Evolutionary conservation across 2,329 filamentous ascomycete species (phyloP).

Genomic region (Hypomyces perniciosus): DNA sequence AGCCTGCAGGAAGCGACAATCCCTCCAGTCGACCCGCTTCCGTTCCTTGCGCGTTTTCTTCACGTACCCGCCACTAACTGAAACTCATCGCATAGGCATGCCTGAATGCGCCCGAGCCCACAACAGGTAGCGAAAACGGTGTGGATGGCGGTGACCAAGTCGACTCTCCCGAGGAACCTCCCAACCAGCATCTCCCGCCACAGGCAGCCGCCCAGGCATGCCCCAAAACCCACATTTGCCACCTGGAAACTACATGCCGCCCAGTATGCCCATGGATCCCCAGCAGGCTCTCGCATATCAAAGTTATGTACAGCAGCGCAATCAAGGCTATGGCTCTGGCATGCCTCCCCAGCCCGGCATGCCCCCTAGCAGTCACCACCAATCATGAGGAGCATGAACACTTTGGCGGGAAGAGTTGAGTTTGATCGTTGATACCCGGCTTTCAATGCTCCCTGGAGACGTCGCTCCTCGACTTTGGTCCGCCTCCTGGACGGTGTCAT

Average conservation of each 20-base stretch:
- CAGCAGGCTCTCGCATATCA: constrained; percentile 79
- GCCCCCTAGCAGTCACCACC: constrained; percentile 76
- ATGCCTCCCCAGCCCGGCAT: constrained; percentile 75
- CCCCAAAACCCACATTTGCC: constrained; percentile 59
- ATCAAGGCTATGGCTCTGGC: constrained; percentile 63
- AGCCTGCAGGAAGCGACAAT: background rate
- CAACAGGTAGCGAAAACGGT: constrained; percentile 72
- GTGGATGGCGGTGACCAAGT: constrained; percentile 70
- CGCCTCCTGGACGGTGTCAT: constrained; percentile 25
- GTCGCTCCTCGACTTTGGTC: constrained; percentile 22
- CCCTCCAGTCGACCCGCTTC: too few species aligned
- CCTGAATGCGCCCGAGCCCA: constrained; percentile 89
- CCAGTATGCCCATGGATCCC: constrained; percentile 63
- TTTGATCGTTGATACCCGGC: constrained; percentile 51
- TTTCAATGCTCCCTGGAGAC: constrained; percentile 45
- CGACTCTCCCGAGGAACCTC: constrained; percentile 86
- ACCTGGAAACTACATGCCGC: constrained; percentile 52
- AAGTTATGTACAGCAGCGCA: constrained; percentile 72
- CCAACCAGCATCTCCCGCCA: constrained; percentile 68
- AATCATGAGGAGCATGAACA: constrained; percentile 48
- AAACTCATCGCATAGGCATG: constrained; percentile 62
- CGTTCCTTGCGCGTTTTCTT: constrained; percentile 1
- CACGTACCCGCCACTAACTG: constrained; percentile 25
- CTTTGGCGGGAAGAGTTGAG: constrained; percentile 9
- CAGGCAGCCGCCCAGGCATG: constrained; percentile 56